Evolutionary conservation across 2,329 filamentous ascomycete genomes (phyloP).

Genomic region (Cercospora citrullina): DNA sequence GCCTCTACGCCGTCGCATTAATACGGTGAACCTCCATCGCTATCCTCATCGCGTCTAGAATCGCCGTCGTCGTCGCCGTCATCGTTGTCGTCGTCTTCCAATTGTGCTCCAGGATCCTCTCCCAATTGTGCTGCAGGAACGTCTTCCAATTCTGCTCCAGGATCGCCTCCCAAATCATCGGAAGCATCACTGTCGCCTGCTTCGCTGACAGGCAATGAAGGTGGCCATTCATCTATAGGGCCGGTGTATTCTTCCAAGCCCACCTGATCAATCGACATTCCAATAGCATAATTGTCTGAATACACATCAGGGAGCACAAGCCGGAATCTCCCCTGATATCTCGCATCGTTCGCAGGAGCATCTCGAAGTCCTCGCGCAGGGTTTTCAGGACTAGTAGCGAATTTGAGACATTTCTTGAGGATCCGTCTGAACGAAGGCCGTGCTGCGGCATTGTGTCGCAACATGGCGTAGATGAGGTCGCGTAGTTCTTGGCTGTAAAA

Average conservation of each 20-base stretch:
- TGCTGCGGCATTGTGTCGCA: not conserved
- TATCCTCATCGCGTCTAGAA: not conserved
- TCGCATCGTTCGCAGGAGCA: conserved; percentile 1
- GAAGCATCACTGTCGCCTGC: not conserved
- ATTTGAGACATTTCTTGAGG: not conserved
- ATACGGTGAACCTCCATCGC: not conserved
- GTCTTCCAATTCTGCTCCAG: not conserved
- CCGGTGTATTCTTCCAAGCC: not conserved
- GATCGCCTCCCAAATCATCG: not conserved
- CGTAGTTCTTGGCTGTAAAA: not conserved
- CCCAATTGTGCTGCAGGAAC: not conserved
- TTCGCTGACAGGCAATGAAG: not conserved
- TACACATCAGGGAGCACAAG: not conserved
- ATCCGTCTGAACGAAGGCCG: conserved; percentile 2
- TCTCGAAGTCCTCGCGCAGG: conserved; percentile 8
- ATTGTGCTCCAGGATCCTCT: not conserved
- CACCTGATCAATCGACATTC: not conserved
- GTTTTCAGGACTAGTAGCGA: not conserved
- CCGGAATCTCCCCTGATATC: not conserved
- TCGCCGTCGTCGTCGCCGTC: not conserved
- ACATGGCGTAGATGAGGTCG: not conserved
- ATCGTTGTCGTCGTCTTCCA: not conserved
- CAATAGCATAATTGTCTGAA: not conserved
- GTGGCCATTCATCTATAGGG: not conserved
- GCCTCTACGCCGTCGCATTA: not conserved